Evolutionary conservation across 192 early-diverging fungal genomes (phyloP).

Genomic region (Rhizoclosmatium globosum): DNA sequence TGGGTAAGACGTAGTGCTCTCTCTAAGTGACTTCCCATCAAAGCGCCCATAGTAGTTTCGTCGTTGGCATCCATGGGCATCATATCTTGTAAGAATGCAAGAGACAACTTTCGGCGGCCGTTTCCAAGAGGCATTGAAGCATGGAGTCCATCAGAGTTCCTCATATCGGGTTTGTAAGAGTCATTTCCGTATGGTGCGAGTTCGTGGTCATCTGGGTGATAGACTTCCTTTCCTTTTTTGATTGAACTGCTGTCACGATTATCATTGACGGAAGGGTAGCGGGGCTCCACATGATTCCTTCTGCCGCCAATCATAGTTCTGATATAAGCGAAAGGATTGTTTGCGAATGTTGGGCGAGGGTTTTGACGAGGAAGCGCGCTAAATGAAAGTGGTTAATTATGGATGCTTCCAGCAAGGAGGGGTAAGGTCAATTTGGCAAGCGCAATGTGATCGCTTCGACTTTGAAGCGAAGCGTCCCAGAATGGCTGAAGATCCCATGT

Average conservation of each 20-base stretch:
- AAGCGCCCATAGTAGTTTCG: conserved; percentile 6
- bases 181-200: neutral
- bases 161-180: neutral
- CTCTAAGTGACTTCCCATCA: conserved; percentile 36
- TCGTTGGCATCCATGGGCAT: conserved; percentile 14
- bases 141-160: neutral
- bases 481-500: neutral
- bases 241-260: neutral
- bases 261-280: neutral
- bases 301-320: neutral
- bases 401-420: neutral
- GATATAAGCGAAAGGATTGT: conserved; percentile 9
- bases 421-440: no score
- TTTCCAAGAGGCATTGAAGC: neutral
- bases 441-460: no score
- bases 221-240: neutral
- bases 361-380: neutral
- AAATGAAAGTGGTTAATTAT: neutral
- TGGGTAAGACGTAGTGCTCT: conserved; percentile 35
- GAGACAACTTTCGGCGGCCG: conserved; percentile 33
- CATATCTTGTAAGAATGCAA: conserved; percentile 40
- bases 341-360: neutral
- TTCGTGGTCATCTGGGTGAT: conserved; percentile 10
- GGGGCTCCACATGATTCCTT: neutral
- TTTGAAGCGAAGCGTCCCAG: neutral